Conservation (phyloP, 1,284 basidiomycete genomes). For the Pseudozyma sp. region DNA sequence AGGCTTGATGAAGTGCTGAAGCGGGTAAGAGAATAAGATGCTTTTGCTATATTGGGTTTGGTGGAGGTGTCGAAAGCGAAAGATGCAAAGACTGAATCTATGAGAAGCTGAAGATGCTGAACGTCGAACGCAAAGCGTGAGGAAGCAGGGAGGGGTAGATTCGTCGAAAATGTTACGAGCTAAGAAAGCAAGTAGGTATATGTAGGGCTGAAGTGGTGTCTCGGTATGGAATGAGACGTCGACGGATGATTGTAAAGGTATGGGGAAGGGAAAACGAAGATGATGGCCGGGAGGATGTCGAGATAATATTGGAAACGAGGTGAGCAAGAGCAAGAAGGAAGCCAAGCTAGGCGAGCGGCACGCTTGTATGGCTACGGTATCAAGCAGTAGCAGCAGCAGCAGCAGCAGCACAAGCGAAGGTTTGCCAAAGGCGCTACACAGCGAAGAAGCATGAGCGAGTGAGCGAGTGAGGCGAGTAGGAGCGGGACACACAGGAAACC, state of each 20-base stretch:
- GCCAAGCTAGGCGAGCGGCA: not conserved
- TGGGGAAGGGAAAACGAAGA: not conserved
- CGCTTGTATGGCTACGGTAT: not conserved
- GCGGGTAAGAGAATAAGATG: slow-evolving; percentile 3
- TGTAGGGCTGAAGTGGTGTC: no score
- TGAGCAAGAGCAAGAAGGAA: not conserved
- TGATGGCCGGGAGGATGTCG: slow-evolving; percentile 1
- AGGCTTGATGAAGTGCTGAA: not conserved
- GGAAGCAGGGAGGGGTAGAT: not conserved
- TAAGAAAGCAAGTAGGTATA: no score
- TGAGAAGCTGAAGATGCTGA: not conserved
- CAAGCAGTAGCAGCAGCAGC: not conserved
- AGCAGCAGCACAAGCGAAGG: no score
- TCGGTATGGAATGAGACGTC: no score
- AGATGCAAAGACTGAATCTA: not conserved
- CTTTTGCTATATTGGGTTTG: slow-evolving; percentile 4
- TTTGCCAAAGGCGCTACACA: no score
- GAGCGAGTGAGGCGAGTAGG: no score
- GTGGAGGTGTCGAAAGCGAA: not conserved
- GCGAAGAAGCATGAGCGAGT: no score
- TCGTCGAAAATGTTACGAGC: not conserved
- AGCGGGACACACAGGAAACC: no score
- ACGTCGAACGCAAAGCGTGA: not conserved
- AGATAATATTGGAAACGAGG: not conserved
- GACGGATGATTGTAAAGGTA: no score